Evolutionary conservation across 345 rosid species (phyloP).

Genomic region (Cardamine resedifolia): DNA sequence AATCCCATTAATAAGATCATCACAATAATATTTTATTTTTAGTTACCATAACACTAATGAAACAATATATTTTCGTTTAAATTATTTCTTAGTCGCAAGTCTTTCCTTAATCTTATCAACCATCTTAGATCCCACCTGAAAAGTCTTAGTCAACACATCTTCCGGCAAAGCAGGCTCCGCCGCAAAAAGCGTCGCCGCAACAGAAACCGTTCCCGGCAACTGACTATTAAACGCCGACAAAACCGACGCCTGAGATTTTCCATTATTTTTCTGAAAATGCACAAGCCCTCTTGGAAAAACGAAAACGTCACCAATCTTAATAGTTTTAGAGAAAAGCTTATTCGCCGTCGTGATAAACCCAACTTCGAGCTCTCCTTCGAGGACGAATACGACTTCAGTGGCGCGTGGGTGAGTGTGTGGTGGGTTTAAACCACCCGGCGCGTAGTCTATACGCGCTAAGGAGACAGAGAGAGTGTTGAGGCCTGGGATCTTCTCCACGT

Average conservation of each 20-base stretch:
- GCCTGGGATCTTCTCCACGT: conserved; percentile 60
- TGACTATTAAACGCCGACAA: conserved; percentile 63
- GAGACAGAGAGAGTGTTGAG: conserved; percentile 70
- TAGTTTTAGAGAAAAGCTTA: conserved; percentile 46
- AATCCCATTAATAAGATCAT: not conserved
- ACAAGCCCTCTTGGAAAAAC: conserved; percentile 67
- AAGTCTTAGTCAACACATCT: conserved; percentile 58
- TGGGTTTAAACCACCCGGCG: conserved; percentile 57
- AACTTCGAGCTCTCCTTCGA: conserved; percentile 61
- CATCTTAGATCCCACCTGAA: conserved; percentile 62
- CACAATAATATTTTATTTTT: not conserved
- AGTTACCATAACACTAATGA: not conserved
- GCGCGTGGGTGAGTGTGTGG: conserved; percentile 77
- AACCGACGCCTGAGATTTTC: conserved; percentile 45
- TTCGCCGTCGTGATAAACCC: conserved; percentile 68
- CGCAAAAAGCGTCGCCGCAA: conserved; percentile 45
- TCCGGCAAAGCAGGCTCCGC: conserved; percentile 58
- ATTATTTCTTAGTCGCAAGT: conserved; percentile 52
- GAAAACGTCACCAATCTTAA: conserved; percentile 57
- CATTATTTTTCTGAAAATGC: conserved; percentile 66
- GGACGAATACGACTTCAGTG: conserved; percentile 58
- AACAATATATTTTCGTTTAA: not conserved
- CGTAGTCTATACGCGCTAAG: conserved; percentile 56
- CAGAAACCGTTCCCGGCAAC: conserved; percentile 57
- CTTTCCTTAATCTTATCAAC: conserved; percentile 52